phyloP scores from a whole-genome alignment of 2,329 filamentous ascomycete genomes.

The Rosellinia necatrix region DNA sequence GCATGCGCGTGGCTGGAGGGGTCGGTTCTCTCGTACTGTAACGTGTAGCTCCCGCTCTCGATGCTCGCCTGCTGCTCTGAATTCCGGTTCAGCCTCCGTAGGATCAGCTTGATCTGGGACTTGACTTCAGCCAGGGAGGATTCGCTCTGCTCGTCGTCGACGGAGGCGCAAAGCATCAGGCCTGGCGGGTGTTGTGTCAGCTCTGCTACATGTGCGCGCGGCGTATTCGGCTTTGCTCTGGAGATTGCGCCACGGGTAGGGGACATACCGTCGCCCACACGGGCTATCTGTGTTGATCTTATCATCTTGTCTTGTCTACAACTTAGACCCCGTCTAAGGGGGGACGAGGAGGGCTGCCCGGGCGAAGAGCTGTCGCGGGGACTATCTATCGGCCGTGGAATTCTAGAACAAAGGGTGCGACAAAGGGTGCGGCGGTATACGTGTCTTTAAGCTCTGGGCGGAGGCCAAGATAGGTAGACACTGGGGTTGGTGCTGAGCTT shows the following conservation, averaged over 20 bases:
- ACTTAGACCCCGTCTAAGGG: neutral
- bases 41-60: conserved; percentile 78
- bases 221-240: conserved; percentile 16
- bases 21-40: too few relatives aligned
- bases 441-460: conserved; percentile 29
- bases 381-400: too few relatives aligned
- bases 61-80: conserved; percentile 91
- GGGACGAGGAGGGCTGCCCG: neutral
- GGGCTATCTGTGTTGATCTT: conserved; percentile 88
- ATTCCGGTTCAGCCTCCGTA: conserved; percentile 85
- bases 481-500: conserved; percentile 1
- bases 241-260: conserved; percentile 22
- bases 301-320: conserved; percentile 68
- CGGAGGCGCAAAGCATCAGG: conserved; percentile 91
- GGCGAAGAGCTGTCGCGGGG: too few relatives aligned
- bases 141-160: conserved; percentile 84
- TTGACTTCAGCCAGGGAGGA: conserved; percentile 85
- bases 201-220: too few relatives aligned
- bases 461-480: conserved; percentile 18
- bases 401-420: conserved; percentile 10
- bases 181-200: conserved; percentile 57
- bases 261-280: conserved; percentile 75
- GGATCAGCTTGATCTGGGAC: conserved; percentile 84
- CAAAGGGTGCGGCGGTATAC: conserved; percentile 27
- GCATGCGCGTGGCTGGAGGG: too few relatives aligned